Conservation (phyloP, 2,329 filamentous ascomycete genomes). For the Kalaharituber pfeilii region DNA sequence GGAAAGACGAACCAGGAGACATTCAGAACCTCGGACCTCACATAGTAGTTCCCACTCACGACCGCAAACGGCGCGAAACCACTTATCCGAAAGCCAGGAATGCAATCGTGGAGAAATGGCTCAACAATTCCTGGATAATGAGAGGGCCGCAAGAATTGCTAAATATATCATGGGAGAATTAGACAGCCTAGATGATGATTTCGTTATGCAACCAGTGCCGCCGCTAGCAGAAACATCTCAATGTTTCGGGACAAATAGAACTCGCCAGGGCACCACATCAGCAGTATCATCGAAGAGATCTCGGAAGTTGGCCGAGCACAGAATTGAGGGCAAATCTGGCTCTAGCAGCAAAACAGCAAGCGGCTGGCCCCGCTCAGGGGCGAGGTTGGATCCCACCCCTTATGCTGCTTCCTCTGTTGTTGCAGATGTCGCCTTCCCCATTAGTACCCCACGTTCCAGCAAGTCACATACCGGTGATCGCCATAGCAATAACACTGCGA, state of each 20-base stretch:
- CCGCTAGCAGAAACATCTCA: not conserved
- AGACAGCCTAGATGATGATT: not conserved
- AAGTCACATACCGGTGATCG: not conserved
- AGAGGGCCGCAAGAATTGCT: not conserved
- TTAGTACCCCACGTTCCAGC: not conserved
- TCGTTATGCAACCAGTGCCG: not conserved
- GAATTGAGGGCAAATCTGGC: not conserved
- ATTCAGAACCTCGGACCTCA: not conserved
- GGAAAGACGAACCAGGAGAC: not conserved
- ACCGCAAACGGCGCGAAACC: not conserved
- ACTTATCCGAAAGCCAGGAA: not conserved
- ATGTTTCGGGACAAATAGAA: no score
- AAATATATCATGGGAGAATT: constrained; percentile 1
- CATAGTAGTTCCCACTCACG: not conserved
- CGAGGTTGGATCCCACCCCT: not conserved
- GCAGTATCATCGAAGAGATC: not conserved
- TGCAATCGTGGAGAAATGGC: not conserved
- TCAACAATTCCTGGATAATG: not conserved
- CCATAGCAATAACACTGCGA: not conserved
- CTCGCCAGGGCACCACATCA: not conserved
- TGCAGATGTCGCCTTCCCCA: not conserved
- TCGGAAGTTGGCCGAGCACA: not conserved
- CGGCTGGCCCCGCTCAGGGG: not conserved
- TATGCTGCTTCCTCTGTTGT: not conserved
- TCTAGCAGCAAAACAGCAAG: not conserved